Evolutionary conservation across 192 early-diverging fungal genomes (phyloP).

Genomic region (Spizellomyces sp.): DNA sequence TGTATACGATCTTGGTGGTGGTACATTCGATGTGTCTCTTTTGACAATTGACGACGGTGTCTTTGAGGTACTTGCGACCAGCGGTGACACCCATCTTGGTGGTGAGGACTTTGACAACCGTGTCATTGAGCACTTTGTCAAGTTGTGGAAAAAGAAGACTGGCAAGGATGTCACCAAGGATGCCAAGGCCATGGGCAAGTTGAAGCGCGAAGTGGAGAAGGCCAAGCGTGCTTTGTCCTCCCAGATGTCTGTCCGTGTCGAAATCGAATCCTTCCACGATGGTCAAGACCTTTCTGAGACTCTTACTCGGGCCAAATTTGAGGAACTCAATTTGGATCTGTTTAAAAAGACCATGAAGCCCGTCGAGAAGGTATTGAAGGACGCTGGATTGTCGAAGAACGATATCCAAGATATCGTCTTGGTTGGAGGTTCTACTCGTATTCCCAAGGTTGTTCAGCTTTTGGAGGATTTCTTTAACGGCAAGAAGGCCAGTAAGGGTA

Average conservation of each 20-base stretch:
- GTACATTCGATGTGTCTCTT: conserved; percentile 97
- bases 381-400: conserved; percentile 79
- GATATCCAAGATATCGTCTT: conserved; percentile 96
- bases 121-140: conserved; percentile 89
- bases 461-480: conserved; percentile 95
- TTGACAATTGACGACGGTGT: conserved; percentile 94
- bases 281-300: conserved; percentile 91
- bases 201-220: conserved; percentile 94
- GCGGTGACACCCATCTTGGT: conserved; percentile 88
- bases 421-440: conserved; percentile 98
- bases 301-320: conserved; percentile 95
- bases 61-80: conserved; percentile 93
- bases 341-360: conserved; percentile 94
- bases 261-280: conserved; percentile 89
- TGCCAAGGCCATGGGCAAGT: conserved; percentile 89
- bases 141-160: conserved; percentile 90
- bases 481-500: conserved; percentile 95
- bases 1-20: conserved; percentile 97
- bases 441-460: conserved; percentile 94
- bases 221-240: conserved; percentile 96
- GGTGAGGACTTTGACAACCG: conserved; percentile 99
- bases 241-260: conserved; percentile 88
- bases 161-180: conserved; percentile 81
- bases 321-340: conserved; percentile 90
- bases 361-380: conserved; percentile 92